A percentile compares a stretch with the other conserved stretches of the same genome.
phyloP scores from a whole-genome alignment of 805 yeast genomes.

The Zygosaccharomyces bisporus region DNA sequence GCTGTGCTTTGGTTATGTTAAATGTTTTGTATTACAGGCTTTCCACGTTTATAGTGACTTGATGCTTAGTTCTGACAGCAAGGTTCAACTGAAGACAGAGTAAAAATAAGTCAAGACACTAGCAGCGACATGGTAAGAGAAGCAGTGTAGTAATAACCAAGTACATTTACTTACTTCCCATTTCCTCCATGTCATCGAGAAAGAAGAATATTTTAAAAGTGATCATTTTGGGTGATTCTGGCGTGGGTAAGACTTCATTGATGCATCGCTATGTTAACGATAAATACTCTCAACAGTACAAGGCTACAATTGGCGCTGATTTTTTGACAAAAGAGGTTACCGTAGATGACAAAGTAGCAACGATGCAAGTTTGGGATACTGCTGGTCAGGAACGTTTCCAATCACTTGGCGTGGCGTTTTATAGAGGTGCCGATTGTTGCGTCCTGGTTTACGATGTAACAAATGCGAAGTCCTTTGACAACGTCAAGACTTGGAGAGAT shows the following conservation, averaged over 20 bases:
- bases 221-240: conserved; percentile 92
- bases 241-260: conserved; percentile 94
- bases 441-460: conserved; percentile 94
- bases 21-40: neutral
- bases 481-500: conserved; percentile 87
- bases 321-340: conserved; percentile 86
- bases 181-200: conserved; percentile 38
- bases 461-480: conserved; percentile 88
- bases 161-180: neutral
- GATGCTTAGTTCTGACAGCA: conserved; percentile 1
- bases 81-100: neutral
- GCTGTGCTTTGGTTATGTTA: neutral
- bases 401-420: conserved; percentile 93
- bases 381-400: conserved; percentile 99
- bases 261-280: conserved; percentile 97
- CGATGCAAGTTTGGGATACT: conserved; percentile 90
- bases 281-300: conserved; percentile 91
- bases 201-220: conserved; percentile 79
- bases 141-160: neutral
- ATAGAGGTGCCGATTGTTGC: conserved; percentile 97
- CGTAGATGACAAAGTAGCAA: conserved; percentile 57
- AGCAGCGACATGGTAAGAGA: neutral
- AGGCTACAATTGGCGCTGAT: conserved; percentile 98
- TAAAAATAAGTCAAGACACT: neutral
- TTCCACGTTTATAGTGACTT: neutral